Conservation (phyloP, 371 early-diverging fungal species). For the Funneliformis caledonium region DNA sequence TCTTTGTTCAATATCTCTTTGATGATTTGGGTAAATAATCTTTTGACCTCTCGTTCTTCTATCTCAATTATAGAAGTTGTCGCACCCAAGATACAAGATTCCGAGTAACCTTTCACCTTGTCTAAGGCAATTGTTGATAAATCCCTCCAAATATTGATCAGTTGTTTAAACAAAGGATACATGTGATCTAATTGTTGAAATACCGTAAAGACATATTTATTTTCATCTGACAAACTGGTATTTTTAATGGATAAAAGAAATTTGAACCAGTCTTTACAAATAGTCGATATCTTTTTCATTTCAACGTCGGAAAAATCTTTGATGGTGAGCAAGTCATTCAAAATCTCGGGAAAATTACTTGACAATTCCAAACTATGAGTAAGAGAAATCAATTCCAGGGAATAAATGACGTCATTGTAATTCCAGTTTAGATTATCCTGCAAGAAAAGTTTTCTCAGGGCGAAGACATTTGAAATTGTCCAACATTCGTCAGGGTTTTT, state of each 20-base stretch:
- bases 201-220: constrained; percentile 6
- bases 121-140: background rate
- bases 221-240: background rate
- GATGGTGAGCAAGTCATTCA: background rate
- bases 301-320: background rate
- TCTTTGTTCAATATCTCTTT: background rate
- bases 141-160: background rate
- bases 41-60: background rate
- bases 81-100: background rate
- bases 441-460: background rate
- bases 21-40: background rate
- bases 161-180: constrained; percentile 20
- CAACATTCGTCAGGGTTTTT: background rate
- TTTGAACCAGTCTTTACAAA: constrained; percentile 31
- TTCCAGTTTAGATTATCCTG: constrained; percentile 6
- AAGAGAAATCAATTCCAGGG: background rate
- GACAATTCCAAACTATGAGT: constrained; percentile 13
- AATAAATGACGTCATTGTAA: background rate
- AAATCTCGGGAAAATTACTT: constrained; percentile 5
- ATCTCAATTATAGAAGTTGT: background rate
- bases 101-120: background rate
- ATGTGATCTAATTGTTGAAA: constrained; percentile 18
- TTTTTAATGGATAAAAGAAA: background rate
- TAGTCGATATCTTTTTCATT: background rate
- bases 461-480: background rate